Conservation (phyloP, 176 grass and related monocot genomes). For the Dendrocalamus sinicus region DNA sequence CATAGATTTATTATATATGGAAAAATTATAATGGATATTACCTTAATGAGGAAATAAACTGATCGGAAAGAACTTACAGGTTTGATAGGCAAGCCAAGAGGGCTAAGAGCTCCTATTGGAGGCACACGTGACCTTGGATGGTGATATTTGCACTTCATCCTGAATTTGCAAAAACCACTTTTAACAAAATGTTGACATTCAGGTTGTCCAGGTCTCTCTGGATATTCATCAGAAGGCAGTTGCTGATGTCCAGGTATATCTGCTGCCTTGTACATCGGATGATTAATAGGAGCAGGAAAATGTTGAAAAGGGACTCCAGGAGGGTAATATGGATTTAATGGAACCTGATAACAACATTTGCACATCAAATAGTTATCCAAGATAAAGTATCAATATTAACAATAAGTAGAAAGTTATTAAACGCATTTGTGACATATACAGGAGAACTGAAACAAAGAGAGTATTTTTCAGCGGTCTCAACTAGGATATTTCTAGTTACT, state of each 20-base stretch:
- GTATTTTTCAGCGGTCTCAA: neutral
- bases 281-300: constrained; percentile 61
- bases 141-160: constrained; percentile 75
- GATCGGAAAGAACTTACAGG: constrained; percentile 56
- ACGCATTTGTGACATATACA: neutral
- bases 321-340: constrained; percentile 67
- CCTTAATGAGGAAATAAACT: constrained; percentile 14
- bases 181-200: constrained; percentile 88
- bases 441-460: neutral
- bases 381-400: constrained; percentile 6
- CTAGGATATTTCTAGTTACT: neutral
- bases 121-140: constrained; percentile 63
- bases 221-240: constrained; percentile 65
- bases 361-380: constrained; percentile 29
- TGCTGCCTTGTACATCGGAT: constrained; percentile 51
- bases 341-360: constrained; percentile 56
- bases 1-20: neutral
- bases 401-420: neutral
- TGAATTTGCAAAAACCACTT: constrained; percentile 85
- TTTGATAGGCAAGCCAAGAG: constrained; percentile 82
- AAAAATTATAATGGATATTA: neutral
- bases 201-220: constrained; percentile 80
- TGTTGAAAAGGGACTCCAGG: constrained; percentile 55
- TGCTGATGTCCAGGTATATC: constrained; percentile 59
- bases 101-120: constrained; percentile 58